A percentile compares a stretch with the other conserved stretches of the same genome.
phyloP scores from a whole-genome alignment of 345 rosid genomes.

The Salix koriyanagi region DNA sequence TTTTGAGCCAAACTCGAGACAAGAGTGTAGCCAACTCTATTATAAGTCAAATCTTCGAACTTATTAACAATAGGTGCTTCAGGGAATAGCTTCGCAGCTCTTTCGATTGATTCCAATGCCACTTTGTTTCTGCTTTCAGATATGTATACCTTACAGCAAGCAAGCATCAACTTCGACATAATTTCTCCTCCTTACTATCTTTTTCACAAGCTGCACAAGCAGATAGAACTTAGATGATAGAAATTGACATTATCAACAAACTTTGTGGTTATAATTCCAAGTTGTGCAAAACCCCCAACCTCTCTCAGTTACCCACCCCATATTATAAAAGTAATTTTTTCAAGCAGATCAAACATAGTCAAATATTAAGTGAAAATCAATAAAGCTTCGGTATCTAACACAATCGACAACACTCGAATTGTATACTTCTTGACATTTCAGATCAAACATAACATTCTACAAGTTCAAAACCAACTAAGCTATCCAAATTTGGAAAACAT shows the following conservation, averaged over 20 bases:
- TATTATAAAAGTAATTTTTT: background rate
- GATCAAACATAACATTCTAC: too few relatives aligned
- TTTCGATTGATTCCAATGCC: slow-evolving; percentile 65
- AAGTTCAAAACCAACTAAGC: too few relatives aligned
- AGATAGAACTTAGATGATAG: slow-evolving; percentile 16
- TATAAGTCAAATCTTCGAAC: slow-evolving; percentile 72
- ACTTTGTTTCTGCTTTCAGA: slow-evolving; percentile 69
- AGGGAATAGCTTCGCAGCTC: slow-evolving; percentile 57
- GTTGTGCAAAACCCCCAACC: slow-evolving; percentile 4
- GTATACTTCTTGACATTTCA: too few relatives aligned
- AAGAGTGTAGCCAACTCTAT: slow-evolving; percentile 79
- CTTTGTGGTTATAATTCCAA: slow-evolving; percentile 26
- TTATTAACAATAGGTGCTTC: slow-evolving; percentile 68
- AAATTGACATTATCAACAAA: slow-evolving; percentile 23
- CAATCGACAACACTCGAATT: too few relatives aligned
- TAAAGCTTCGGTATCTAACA: too few relatives aligned
- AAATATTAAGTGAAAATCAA: background rate
- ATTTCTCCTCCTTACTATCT: slow-evolving; percentile 22
- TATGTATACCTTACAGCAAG: slow-evolving; percentile 80
- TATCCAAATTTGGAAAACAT: too few relatives aligned
- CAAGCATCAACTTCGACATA: slow-evolving; percentile 67
- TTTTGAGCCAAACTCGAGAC: slow-evolving; percentile 46
- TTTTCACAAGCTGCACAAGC: slow-evolving; percentile 25
- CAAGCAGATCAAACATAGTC: background rate
- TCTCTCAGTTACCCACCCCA: background rate